Evolutionary conservation across 208 protist genomes (phyloP).

Genomic region (Trypanosoma caninum): DNA sequence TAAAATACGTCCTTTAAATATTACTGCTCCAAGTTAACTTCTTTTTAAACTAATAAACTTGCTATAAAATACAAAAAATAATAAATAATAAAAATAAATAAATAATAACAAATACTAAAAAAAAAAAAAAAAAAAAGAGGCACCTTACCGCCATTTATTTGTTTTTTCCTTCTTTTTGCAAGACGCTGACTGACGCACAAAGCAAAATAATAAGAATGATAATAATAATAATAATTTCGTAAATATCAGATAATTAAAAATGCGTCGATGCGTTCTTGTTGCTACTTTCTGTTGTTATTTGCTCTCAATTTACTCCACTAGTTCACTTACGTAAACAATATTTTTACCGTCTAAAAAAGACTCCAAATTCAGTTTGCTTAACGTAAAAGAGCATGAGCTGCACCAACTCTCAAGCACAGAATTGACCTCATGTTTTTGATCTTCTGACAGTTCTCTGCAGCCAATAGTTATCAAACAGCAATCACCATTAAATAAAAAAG

Average conservation of each 20-base stretch:
- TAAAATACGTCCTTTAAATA: too few relatives aligned
- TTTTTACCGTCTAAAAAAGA: neutral
- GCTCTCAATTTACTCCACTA: neutral
- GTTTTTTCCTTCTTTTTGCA: too few relatives aligned
- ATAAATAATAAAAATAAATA: too few relatives aligned
- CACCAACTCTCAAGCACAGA: neutral
- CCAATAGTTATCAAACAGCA: slow-evolving; percentile 13
- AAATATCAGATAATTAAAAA: too few relatives aligned
- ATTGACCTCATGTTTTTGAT: neutral
- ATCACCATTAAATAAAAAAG: slow-evolving; percentile 13
- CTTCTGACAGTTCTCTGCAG: neutral
- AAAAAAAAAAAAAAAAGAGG: slow-evolving; percentile 17
- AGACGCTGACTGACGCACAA: too few relatives aligned
- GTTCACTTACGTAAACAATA: slow-evolving; percentile 12
- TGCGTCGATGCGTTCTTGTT: too few relatives aligned
- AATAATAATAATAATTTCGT: too few relatives aligned
- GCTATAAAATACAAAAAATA: too few relatives aligned
- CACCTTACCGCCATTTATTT: too few relatives aligned
- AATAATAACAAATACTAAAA: neutral
- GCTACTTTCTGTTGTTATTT: neutral
- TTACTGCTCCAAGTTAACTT: too few relatives aligned
- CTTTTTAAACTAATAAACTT: too few relatives aligned
- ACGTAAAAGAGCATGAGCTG: neutral
- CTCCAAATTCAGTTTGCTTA: slow-evolving; percentile 7
- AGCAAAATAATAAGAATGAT: too few relatives aligned